Percentiles rank a stretch among this genome's conserved stretches.
phyloP scores from a whole-genome alignment of 352 stramenopile genomes.

The Globisporangium orthogonon region DNA sequence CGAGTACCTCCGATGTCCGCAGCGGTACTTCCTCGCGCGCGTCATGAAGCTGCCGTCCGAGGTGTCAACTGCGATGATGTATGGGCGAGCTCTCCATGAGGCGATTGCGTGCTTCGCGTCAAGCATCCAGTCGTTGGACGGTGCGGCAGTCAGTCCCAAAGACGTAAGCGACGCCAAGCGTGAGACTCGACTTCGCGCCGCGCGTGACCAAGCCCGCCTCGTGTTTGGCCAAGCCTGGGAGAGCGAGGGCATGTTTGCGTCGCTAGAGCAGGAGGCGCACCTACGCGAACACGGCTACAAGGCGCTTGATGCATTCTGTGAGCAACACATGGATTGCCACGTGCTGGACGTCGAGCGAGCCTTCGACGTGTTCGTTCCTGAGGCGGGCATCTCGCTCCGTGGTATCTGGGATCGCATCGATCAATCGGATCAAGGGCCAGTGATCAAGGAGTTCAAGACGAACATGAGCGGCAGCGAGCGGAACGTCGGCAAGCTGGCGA shows the following conservation, averaged over 20 bases:
- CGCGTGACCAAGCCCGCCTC: constrained; percentile 4
- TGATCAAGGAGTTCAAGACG: constrained; percentile 85
- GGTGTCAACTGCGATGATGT: constrained; percentile 61
- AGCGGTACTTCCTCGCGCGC: constrained; percentile 73
- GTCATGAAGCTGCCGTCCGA: constrained; percentile 49
- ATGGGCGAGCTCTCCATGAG: constrained; percentile 64
- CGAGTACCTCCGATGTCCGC: constrained; percentile 73
- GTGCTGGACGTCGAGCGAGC: constrained; percentile 56
- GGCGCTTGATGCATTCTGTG: constrained; percentile 40
- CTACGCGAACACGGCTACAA: constrained; percentile 30
- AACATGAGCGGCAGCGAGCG: constrained; percentile 50
- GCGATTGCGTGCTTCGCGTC: constrained; percentile 49
- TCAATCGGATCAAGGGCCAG: constrained; percentile 14
- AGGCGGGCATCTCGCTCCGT: constrained; percentile 44
- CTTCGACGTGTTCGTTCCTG: constrained; percentile 45
- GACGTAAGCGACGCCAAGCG: constrained; percentile 8
- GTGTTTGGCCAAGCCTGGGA: constrained; percentile 8
- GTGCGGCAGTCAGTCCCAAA: constrained; percentile 14
- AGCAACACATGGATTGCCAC: constrained; percentile 19
- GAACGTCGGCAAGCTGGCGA: constrained; percentile 43
- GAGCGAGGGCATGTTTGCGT: constrained; percentile 34
- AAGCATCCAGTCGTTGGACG: constrained; percentile 12
- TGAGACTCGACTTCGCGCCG: neutral
- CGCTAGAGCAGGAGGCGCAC: constrained; percentile 22
- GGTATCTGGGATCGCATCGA: constrained; percentile 82